These are phyloP conservation scores for Cyclotella kingstonii DNA, from an alignment of 108 stramenopile species.

Conservation along the genomic window DNA sequence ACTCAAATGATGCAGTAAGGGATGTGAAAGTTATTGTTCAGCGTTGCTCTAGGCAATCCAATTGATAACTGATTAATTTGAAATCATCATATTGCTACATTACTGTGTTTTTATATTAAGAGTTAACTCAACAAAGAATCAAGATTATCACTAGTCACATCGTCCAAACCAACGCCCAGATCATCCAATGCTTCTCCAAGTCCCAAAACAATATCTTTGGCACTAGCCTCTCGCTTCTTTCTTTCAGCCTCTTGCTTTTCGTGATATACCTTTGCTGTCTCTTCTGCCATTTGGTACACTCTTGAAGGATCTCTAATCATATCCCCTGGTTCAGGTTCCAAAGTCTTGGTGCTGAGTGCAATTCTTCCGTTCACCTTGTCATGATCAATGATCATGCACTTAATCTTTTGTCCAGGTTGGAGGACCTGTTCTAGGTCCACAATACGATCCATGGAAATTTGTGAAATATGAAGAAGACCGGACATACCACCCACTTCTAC, in stretches of 20 bases:
- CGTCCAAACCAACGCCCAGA: slow-evolving; percentile 46
- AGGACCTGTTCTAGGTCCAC: slow-evolving; percentile 90
- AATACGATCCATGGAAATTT: slow-evolving; percentile 97
- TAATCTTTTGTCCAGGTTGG: slow-evolving; percentile 87
- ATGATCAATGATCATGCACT: slow-evolving; percentile 98
- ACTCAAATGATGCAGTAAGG: too few species aligned
- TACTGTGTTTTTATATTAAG: too few species aligned
- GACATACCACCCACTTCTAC: slow-evolving; percentile 96
- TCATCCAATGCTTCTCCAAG: slow-evolving; percentile 91
- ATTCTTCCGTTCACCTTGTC: slow-evolving; percentile 95
- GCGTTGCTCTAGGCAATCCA: too few species aligned
- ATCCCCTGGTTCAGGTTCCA: slow-evolving; percentile 96
- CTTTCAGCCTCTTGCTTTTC: slow-evolving; percentile 92
- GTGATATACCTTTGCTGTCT: slow-evolving; percentile 84
- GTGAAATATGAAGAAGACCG: slow-evolving; percentile 96
- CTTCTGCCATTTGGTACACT: slow-evolving; percentile 89
- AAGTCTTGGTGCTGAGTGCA: slow-evolving; percentile 94
- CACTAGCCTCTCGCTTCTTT: slow-evolving; percentile 89
- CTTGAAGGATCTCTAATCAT: slow-evolving; percentile 88
- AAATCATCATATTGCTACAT: too few species aligned
- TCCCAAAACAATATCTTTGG: slow-evolving; percentile 91
- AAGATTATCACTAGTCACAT: slow-evolving; percentile 76
- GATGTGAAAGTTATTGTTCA: too few species aligned
- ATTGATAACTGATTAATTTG: too few species aligned
- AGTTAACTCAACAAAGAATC: slow-evolving; percentile 75